These are phyloP conservation scores for Nakataea oryzae DNA, from an alignment of 2,329 filamentous ascomycete species.

Conservation along the genomic window DNA sequence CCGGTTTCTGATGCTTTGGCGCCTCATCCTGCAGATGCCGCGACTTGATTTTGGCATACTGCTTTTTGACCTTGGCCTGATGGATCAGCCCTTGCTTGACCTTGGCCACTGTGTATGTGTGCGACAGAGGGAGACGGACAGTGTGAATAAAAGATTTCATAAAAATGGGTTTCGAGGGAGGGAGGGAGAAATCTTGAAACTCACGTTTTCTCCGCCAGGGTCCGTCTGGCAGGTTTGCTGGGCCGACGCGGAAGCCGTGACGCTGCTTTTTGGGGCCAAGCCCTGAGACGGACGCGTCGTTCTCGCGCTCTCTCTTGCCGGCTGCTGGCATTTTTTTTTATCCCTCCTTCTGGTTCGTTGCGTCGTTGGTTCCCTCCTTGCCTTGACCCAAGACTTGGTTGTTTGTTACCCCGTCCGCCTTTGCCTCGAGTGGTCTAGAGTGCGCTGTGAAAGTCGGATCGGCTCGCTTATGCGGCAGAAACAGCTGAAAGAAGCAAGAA, in stretches of 20 bases:
- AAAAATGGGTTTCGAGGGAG: neutral
- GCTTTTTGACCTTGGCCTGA: constrained; percentile 87
- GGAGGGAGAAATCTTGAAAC: neutral
- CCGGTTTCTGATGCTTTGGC: neutral
- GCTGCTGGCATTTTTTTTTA: neutral
- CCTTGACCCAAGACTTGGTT: no score
- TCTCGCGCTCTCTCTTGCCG: neutral
- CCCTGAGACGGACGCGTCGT: neutral
- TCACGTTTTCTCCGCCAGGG: constrained; percentile 3
- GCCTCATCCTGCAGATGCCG: constrained; percentile 17
- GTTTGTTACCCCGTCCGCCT: neutral
- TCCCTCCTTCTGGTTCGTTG: neutral
- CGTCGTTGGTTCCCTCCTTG: no score
- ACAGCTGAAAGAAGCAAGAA: no score
- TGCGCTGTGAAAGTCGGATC: neutral
- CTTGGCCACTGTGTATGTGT: constrained; percentile 22
- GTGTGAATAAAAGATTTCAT: neutral
- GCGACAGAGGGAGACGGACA: no score
- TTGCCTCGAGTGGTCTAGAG: neutral
- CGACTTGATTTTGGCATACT: constrained; percentile 79
- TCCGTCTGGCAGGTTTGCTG: constrained; percentile 63
- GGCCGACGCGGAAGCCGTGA: constrained; percentile 77
- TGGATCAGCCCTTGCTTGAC: constrained; percentile 84
- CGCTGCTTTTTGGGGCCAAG: constrained; percentile 34
- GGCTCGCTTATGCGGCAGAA: no score